phyloP scores from a whole-genome alignment of 768 basidiomycete species.

The Phlegmacium glaucopus region DNA sequence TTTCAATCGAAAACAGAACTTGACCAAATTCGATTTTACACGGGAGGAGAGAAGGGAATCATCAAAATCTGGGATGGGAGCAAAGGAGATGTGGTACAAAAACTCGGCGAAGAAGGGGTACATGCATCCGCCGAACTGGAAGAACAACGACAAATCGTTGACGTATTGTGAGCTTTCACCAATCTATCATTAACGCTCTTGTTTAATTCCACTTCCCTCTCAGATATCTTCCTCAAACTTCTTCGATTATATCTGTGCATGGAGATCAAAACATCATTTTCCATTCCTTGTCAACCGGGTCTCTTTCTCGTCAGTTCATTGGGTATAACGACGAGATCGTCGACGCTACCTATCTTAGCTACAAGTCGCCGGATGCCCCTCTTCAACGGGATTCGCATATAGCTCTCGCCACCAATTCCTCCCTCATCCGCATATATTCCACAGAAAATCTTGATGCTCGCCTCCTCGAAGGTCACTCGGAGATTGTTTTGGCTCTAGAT shows the following conservation, averaged over 20 bases:
- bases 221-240: slow-evolving; percentile 67
- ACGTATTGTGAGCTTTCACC: slow-evolving; percentile 67
- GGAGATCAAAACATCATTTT: slow-evolving; percentile 97
- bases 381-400: slow-evolving; percentile 60
- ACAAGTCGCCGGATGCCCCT: slow-evolving; percentile 19
- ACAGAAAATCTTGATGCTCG: slow-evolving; percentile 74
- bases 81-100: slow-evolving; percentile 59
- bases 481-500: slow-evolving; percentile 88
- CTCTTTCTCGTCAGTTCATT: slow-evolving; percentile 76
- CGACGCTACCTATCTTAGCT: slow-evolving; percentile 76
- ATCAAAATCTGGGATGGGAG: slow-evolving; percentile 83
- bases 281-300: slow-evolving; percentile 69
- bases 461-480: slow-evolving; percentile 83
- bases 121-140: slow-evolving; percentile 51
- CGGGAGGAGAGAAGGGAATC: slow-evolving; percentile 87
- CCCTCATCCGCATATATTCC: slow-evolving; percentile 88
- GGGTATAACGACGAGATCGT: slow-evolving; percentile 99
- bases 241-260: slow-evolving; percentile 77
- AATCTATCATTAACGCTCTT: slow-evolving; percentile 1
- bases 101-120: slow-evolving; percentile 50
- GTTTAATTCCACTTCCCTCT: slow-evolving; percentile 13
- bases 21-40: slow-evolving; percentile 65
- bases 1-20: slow-evolving; percentile 37
- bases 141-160: slow-evolving; percentile 80
- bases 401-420: slow-evolving; percentile 97